Percentiles rank a stretch among this genome's conserved stretches.
Evolutionary conservation across 2,329 filamentous ascomycete genomes (phyloP).

Genomic region (Colletotrichum ledebouriae): DNA sequence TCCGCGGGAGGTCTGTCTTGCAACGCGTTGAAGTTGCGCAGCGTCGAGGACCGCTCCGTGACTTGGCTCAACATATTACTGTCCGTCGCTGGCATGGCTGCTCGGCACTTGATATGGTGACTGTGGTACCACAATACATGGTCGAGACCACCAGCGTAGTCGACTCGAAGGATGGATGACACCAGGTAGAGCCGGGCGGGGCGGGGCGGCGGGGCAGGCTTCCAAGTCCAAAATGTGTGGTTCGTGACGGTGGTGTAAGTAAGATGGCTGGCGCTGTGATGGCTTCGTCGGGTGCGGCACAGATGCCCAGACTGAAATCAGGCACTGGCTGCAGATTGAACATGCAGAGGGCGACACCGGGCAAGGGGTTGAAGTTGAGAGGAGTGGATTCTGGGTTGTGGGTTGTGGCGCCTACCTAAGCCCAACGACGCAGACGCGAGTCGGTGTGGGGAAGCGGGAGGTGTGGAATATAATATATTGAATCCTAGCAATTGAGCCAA

Average conservation of each 20-base stretch:
- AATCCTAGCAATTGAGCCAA: neutral
- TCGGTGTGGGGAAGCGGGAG: conserved; percentile 19
- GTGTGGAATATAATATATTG: conserved; percentile 18
- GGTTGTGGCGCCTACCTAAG: conserved; percentile 12
- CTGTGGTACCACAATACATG: conserved; percentile 10
- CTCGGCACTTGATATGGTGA: neutral
- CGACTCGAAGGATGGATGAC: neutral
- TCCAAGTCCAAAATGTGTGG: neutral
- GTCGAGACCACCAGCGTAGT: neutral
- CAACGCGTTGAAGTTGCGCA: conserved; percentile 5
- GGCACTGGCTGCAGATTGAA: conserved; percentile 22
- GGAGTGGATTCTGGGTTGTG: conserved; percentile 25
- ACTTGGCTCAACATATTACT: neutral
- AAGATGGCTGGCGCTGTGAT: conserved; percentile 23
- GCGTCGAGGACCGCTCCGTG: neutral
- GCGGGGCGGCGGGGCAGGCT: conserved; percentile 27
- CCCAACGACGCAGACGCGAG: neutral
- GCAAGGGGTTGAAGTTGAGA: neutral
- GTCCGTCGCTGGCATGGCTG: neutral
- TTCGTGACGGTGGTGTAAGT: neutral
- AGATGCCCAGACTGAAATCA: conserved; percentile 22
- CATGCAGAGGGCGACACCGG: conserved; percentile 9
- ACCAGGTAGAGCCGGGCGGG: conserved; percentile 5
- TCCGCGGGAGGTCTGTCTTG: neutral
- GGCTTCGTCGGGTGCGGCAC: conserved; percentile 29